phyloP scores from a whole-genome alignment of 202 grass and related monocot species.

The Sporobolus alterniflorus region DNA sequence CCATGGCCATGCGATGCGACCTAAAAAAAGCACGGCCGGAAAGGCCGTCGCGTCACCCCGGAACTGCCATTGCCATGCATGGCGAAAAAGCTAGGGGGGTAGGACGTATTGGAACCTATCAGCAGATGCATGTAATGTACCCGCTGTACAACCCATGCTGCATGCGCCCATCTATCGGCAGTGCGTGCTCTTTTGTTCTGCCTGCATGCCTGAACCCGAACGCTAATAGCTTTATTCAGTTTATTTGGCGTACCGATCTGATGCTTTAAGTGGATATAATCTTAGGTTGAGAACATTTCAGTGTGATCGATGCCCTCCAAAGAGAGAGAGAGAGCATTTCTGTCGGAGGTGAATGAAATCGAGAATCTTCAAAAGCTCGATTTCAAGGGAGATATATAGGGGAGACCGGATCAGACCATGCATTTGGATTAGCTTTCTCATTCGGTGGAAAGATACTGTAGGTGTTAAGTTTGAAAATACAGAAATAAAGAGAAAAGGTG shows the following conservation, averaged over 20 bases:
- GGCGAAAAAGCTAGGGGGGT: neutral
- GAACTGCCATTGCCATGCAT: neutral
- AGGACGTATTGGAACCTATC: neutral
- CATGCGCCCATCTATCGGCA: neutral
- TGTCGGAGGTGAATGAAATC: too few relatives aligned
- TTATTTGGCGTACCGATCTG: neutral
- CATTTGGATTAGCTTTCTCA: too few relatives aligned
- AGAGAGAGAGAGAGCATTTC: too few relatives aligned
- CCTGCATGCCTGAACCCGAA: neutral
- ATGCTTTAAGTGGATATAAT: too few relatives aligned
- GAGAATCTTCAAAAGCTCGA: too few relatives aligned
- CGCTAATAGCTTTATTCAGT: neutral
- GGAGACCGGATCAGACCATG: too few relatives aligned
- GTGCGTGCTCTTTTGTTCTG: neutral
- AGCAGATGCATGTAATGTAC: neutral
- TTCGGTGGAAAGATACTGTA: too few relatives aligned
- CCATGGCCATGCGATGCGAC: slow-evolving; percentile 13
- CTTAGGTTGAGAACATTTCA: too few relatives aligned
- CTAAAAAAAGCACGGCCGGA: slow-evolving; percentile 37
- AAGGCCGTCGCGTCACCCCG: slow-evolving; percentile 20
- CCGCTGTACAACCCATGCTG: neutral
- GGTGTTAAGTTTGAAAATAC: too few relatives aligned
- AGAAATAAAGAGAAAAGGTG: too few relatives aligned
- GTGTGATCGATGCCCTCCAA: too few relatives aligned
- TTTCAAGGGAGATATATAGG: neutral